These are phyloP conservation scores for Corinectria fuckeliana DNA, from an alignment of 2,329 filamentous ascomycete genomes.

Conservation along the genomic window DNA sequence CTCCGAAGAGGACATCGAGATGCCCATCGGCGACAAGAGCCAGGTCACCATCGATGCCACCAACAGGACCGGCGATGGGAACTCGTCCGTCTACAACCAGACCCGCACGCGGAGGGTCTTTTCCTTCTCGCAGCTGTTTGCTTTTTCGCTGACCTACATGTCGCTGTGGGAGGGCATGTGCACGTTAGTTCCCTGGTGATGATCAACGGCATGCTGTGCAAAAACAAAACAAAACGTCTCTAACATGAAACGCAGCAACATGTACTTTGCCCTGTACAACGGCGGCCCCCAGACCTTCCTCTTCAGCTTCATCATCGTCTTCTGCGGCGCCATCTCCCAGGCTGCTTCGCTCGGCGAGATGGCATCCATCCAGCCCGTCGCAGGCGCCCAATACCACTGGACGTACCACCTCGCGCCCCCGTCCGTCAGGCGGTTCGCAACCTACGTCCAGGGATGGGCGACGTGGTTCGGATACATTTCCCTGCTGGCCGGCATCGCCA, in stretches of 20 bases:
- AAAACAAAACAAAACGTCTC: neutral
- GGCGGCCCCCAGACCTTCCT: slow-evolving; percentile 34
- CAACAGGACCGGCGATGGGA: slow-evolving; percentile 10
- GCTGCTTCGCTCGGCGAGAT: slow-evolving; percentile 34
- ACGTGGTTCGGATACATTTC: slow-evolving; percentile 37
- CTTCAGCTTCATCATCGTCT: slow-evolving; percentile 37
- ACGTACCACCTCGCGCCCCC: slow-evolving; percentile 33
- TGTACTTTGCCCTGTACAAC: slow-evolving; percentile 37
- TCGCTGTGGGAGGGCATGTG: slow-evolving; percentile 36
- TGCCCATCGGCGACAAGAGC: slow-evolving; percentile 21
- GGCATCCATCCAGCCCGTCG: slow-evolving; percentile 35
- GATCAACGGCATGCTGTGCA: too few species aligned
- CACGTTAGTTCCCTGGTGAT: slow-evolving; percentile 21
- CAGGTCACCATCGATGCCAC: slow-evolving; percentile 23
- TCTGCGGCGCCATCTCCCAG: slow-evolving; percentile 32
- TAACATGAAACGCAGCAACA: slow-evolving; percentile 24
- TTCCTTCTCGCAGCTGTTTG: slow-evolving; percentile 34
- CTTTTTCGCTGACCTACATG: slow-evolving; percentile 36
- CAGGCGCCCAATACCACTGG: slow-evolving; percentile 34
- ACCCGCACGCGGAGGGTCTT: slow-evolving; percentile 34
- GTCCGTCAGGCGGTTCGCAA: slow-evolving; percentile 29
- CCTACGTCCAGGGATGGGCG: slow-evolving; percentile 35
- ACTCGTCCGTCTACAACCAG: slow-evolving; percentile 26
- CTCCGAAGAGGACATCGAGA: slow-evolving; percentile 24
- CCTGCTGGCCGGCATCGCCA: slow-evolving; percentile 33